phyloP scores from a whole-genome alignment of 352 stramenopile species.

The Phytophthora pini region DNA sequence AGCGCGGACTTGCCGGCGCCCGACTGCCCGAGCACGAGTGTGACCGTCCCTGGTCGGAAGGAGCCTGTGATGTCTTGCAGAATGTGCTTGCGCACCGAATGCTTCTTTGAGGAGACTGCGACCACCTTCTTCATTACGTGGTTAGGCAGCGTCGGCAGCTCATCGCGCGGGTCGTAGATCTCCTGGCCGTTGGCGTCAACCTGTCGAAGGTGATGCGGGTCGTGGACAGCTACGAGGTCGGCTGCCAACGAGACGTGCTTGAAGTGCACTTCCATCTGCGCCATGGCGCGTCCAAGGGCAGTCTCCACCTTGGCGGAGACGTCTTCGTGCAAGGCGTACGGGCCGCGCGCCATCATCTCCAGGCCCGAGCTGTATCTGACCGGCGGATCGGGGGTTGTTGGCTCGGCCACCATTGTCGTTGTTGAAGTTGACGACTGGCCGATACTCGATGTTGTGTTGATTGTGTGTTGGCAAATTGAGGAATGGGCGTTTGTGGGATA shows the following conservation, averaged over 20 bases:
- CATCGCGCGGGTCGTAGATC: slow-evolving; percentile 8
- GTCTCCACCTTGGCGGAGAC: slow-evolving; percentile 50
- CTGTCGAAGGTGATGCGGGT: slow-evolving; percentile 19
- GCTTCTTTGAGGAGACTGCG: slow-evolving; percentile 45
- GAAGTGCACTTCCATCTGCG: slow-evolving; percentile 65
- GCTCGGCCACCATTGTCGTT: slow-evolving; percentile 5
- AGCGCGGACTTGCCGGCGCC: slow-evolving; percentile 16
- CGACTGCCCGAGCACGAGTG: slow-evolving; percentile 16
- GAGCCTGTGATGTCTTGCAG: slow-evolving; percentile 19
- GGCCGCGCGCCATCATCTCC: slow-evolving; percentile 44
- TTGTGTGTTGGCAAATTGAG: slow-evolving; percentile 11
- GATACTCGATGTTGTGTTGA: slow-evolving; percentile 2
- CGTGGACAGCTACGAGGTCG: slow-evolving; percentile 44
- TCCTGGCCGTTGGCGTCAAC: slow-evolving; percentile 11
- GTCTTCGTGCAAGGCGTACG: slow-evolving; percentile 47
- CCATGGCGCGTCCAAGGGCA: slow-evolving; percentile 49
- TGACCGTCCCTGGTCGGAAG: slow-evolving; percentile 19
- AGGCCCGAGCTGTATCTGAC: slow-evolving; percentile 39
- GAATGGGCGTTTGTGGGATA: slow-evolving; percentile 2
- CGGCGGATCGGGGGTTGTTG: slow-evolving; percentile 8
- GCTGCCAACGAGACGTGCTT: slow-evolving; percentile 57
- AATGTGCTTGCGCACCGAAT: slow-evolving; percentile 27
- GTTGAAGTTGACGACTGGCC: slow-evolving; percentile 1
- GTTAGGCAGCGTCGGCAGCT: slow-evolving; percentile 54
- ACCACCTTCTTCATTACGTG: slow-evolving; percentile 50